A percentile compares a stretch with the other conserved stretches of the same genome.
Evolutionary conservation across 108 stramenopile species (phyloP).

Genomic region (Skeletonema costatum): DNA sequence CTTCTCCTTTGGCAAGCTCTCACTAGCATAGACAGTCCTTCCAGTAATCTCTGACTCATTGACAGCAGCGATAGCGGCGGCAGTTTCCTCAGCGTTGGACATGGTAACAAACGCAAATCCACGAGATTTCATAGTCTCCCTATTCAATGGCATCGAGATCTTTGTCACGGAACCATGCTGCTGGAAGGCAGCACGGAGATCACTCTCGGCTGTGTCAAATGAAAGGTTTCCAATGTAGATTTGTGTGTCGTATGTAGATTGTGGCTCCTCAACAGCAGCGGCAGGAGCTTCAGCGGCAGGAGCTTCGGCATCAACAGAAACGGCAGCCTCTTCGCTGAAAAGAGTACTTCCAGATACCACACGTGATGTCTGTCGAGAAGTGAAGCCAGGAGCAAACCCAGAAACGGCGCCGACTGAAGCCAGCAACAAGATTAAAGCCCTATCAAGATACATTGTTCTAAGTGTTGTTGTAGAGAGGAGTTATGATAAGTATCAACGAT

Average conservation of each 20-base stretch:
- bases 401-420: conserved; percentile 21
- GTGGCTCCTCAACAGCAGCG: conserved; percentile 1
- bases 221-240: conserved; percentile 51
- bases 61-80: conserved; percentile 59
- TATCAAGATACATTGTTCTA: conserved; percentile 8
- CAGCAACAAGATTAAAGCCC: conserved; percentile 18
- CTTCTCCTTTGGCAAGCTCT: conserved; percentile 69
- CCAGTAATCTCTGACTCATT: conserved; percentile 60
- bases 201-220: conserved; percentile 67
- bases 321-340: conserved; percentile 38
- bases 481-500: background rate
- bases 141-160: conserved; percentile 81
- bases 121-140: conserved; percentile 58
- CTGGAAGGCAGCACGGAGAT: conserved; percentile 69
- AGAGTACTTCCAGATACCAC: conserved; percentile 13
- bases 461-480: background rate
- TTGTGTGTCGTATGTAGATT: conserved; percentile 27
- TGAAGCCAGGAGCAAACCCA: conserved; percentile 19
- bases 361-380: background rate
- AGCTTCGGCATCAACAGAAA: conserved; percentile 2
- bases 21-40: conserved; percentile 67
- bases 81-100: conserved; percentile 61
- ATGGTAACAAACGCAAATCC: conserved; percentile 93
- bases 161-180: conserved; percentile 85
- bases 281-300: conserved; percentile 6